Evolutionary conservation across 164 flowering plant species (phyloP).

Genomic region (Vitis rupestris): DNA sequence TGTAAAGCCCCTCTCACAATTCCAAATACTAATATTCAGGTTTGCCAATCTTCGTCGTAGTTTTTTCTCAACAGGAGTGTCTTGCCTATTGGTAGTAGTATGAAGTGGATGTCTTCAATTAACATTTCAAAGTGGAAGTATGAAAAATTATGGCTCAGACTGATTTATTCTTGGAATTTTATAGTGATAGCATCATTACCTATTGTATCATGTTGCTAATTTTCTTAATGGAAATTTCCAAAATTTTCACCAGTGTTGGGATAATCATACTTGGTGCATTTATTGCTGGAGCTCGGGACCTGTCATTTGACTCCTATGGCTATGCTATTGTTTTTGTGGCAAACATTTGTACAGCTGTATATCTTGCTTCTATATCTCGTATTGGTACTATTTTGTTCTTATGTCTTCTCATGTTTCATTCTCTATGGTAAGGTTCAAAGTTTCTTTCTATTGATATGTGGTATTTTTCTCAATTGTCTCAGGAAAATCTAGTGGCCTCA

Average conservation of each 20-base stretch:
- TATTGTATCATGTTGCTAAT: conserved; percentile 7
- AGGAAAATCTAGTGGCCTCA: conserved; percentile 67
- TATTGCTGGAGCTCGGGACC: conserved; percentile 45
- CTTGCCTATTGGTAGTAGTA: no score
- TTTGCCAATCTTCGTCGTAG: no score
- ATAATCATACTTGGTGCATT: conserved; percentile 46
- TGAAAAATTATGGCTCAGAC: background rate
- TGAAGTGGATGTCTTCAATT: no score
- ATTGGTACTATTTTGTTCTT: conserved; percentile 25
- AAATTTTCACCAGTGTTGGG: conserved; percentile 47
- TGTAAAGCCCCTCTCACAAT: no score
- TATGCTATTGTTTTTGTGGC: conserved; percentile 42
- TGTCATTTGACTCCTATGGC: conserved; percentile 41
- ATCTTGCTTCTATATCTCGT: conserved; percentile 47
- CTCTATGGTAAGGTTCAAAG: background rate
- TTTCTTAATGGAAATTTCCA: conserved; percentile 12
- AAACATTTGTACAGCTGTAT: conserved; percentile 44
- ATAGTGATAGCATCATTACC: background rate
- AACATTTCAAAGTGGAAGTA: background rate
- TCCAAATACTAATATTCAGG: no score
- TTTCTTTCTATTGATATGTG: background rate
- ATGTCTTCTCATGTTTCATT: background rate
- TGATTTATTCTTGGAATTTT: background rate
- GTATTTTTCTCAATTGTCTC: conserved; percentile 6
- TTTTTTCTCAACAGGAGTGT: no score